Evolutionary conservation across 2,329 filamentous ascomycete genomes (phyloP).

Genomic region (Triangularia verruculosa): DNA sequence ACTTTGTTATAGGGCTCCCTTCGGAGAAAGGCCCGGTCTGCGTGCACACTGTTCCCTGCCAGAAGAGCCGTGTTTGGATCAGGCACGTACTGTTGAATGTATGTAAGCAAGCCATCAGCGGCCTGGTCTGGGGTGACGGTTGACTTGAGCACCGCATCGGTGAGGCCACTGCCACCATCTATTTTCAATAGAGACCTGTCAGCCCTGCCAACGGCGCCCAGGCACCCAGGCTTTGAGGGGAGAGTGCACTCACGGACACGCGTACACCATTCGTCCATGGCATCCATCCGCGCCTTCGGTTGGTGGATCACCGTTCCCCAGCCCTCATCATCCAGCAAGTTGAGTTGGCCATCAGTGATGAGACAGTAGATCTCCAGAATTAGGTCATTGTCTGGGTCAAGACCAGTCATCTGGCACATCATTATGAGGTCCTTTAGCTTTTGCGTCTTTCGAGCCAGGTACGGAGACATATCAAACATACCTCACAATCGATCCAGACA

Average conservation of each 20-base stretch:
- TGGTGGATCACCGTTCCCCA: slow-evolving; percentile 81
- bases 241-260: slow-evolving; percentile 51
- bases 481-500: slow-evolving; percentile 79
- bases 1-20: slow-evolving; percentile 71
- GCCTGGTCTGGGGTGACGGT: slow-evolving; percentile 69
- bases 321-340: slow-evolving; percentile 70
- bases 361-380: slow-evolving; percentile 93
- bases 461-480: slow-evolving; percentile 27
- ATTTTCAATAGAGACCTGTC: background rate
- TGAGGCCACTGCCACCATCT: slow-evolving; percentile 75
- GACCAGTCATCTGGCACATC: slow-evolving; percentile 78
- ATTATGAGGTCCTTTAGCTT: background rate
- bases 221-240: background rate
- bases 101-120: slow-evolving; percentile 68
- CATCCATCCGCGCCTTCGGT: slow-evolving; percentile 63
- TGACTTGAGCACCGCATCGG: slow-evolving; percentile 70
- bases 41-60: slow-evolving; percentile 91
- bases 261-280: slow-evolving; percentile 89
- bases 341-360: slow-evolving; percentile 77
- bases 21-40: slow-evolving; percentile 77
- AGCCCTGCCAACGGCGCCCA: too few species aligned
- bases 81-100: slow-evolving; percentile 72
- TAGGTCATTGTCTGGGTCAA: slow-evolving; percentile 72
- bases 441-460: background rate
- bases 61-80: slow-evolving; percentile 66